Percentiles rank a stretch among this genome's conserved stretches.
Evolutionary conservation across 306 rosid genomes (phyloP).

Genomic region (Pyrus pyrifolia): DNA sequence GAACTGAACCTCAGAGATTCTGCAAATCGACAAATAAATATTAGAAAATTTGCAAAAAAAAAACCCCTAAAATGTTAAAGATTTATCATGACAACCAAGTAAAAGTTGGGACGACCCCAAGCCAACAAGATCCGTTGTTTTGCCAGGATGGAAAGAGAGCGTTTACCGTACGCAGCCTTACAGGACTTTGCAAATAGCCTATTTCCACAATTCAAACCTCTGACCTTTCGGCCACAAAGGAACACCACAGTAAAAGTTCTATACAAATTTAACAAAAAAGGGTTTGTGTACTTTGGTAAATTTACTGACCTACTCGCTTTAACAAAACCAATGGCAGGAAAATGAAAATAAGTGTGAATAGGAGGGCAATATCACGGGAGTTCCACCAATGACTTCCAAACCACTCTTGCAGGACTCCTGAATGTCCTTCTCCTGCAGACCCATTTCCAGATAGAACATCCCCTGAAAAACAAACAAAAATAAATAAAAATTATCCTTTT

Average conservation of each 20-base stretch:
- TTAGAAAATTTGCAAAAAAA: too few relatives aligned
- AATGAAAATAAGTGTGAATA: slow-evolving; percentile 46
- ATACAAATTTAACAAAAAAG: neutral
- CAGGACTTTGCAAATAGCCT: too few relatives aligned
- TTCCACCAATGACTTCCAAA: slow-evolving; percentile 98
- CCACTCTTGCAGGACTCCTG: slow-evolving; percentile 88
- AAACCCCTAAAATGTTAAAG: neutral
- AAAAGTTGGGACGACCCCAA: too few relatives aligned
- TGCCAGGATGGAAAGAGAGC: too few relatives aligned
- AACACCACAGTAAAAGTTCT: neutral
- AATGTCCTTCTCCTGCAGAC: slow-evolving; percentile 43
- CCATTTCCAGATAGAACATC: slow-evolving; percentile 75
- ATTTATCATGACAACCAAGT: too few relatives aligned
- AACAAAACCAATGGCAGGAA: slow-evolving; percentile 71
- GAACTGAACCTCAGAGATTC: slow-evolving; percentile 82
- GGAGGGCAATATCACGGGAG: slow-evolving; percentile 59
- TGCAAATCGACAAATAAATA: neutral
- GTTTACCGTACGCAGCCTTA: accelerated
- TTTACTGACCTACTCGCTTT: slow-evolving; percentile 62
- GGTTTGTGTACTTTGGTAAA: neutral
- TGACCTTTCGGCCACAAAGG: too few relatives aligned
- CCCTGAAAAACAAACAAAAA: slow-evolving; percentile 34
- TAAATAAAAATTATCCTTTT: neutral
- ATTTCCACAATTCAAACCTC: too few relatives aligned
- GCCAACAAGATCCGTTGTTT: too few relatives aligned